Percentiles rank a stretch among this genome's conserved stretches.
phyloP scores from a whole-genome alignment of 2,329 filamentous ascomycete genomes.

The Thyridium curvatum region DNA sequence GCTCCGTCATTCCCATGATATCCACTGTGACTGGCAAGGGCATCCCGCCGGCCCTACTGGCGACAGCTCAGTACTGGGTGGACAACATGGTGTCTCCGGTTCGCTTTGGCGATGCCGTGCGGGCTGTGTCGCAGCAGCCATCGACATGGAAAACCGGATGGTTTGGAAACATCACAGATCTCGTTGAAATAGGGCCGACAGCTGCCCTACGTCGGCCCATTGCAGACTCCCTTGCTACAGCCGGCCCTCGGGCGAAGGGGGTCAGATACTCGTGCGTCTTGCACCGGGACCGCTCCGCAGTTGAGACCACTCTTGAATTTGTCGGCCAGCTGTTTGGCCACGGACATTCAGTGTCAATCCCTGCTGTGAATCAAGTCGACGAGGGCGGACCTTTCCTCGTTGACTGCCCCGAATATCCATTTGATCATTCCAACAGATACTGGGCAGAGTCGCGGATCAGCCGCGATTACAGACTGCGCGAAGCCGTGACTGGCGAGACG shows the following conservation, averaged over 20 bases:
- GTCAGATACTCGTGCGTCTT: constrained; percentile 14
- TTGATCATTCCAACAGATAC: constrained; percentile 5
- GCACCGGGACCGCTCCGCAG: constrained; percentile 8
- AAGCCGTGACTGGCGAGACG: neutral
- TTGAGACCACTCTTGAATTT: neutral
- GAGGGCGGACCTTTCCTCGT: neutral
- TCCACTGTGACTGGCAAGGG: no score
- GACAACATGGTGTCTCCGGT: constrained; percentile 20
- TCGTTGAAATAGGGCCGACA: constrained; percentile 24
- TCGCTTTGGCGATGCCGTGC: constrained; percentile 14
- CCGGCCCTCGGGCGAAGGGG: constrained; percentile 10
- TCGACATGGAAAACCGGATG: constrained; percentile 15
- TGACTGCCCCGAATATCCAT: constrained; percentile 8
- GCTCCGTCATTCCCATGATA: no score
- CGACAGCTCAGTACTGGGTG: constrained; percentile 14
- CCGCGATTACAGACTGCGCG: neutral
- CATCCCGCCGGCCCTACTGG: no score
- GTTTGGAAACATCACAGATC: constrained; percentile 13
- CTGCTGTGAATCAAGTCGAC: no score
- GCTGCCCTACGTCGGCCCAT: constrained; percentile 19
- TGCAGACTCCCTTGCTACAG: constrained; percentile 15
- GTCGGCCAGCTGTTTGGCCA: constrained; percentile 1
- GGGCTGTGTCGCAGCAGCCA: constrained; percentile 2
- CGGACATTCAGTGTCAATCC: neutral
- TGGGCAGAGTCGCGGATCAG: constrained; percentile 2